phyloP scores from a whole-genome alignment of 192 early-diverging fungal species.

The Podila epicladia region DNA sequence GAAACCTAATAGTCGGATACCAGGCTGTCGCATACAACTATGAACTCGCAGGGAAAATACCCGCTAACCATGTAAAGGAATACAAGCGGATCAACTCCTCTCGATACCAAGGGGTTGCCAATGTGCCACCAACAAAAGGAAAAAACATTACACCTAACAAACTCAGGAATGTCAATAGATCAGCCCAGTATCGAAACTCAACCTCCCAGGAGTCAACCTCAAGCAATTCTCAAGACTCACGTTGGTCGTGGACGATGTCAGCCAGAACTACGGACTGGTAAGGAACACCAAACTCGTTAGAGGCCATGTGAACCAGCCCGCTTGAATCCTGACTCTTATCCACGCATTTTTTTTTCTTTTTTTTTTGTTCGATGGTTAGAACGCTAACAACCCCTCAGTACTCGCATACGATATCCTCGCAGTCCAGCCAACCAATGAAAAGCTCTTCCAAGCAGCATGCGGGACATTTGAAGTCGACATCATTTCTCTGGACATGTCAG shows the following conservation, averaged over 20 bases:
- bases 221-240: conserved; percentile 68
- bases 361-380: conserved; percentile 11
- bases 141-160: no score
- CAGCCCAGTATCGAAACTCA: conserved; percentile 52
- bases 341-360: conserved; percentile 17
- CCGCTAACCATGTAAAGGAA: conserved; percentile 35
- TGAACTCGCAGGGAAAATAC: conserved; percentile 56
- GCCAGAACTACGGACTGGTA: conserved; percentile 66
- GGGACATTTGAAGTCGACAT: conserved; percentile 79
- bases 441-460: conserved; percentile 77
- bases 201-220: conserved; percentile 46
- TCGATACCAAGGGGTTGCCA: no score
- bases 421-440: conserved; percentile 76
- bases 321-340: conserved; percentile 8
- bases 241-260: conserved; percentile 64
- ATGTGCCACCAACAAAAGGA: no score
- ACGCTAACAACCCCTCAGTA: conserved; percentile 45
- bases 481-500: conserved; percentile 77
- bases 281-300: background rate
- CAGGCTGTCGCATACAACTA: conserved; percentile 65
- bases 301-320: background rate
- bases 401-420: conserved; percentile 75
- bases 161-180: conserved; percentile 20
- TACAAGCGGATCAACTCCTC: background rate
- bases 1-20: conserved; percentile 62